Evolutionary conservation across 2,329 filamentous ascomycete species (phyloP), one percentile per base, ranked within the genome.

Genomic region (Pseudocercospora macadamiae): DNA sequence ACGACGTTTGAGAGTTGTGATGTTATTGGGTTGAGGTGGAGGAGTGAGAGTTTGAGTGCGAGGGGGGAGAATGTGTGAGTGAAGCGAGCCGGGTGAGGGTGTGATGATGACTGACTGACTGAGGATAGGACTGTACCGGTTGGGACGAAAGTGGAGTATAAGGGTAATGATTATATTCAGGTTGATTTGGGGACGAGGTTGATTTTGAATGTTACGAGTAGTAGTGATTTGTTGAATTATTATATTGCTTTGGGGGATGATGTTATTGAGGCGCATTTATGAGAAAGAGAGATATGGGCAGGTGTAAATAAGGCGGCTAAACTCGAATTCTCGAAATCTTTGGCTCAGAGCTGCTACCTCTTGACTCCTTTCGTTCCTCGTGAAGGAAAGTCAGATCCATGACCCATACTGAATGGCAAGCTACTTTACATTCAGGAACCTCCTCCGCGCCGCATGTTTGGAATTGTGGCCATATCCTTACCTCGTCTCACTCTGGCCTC

Each of bases 171-270:
- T 37, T 61, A 61, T 36, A 21, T 61, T 6, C 48, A 58, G 16
- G 59, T 58, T 16, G 55, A 61, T 36, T 19, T 61, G 9, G 36
- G 16, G 2, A 54, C 59, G 32, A 54, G 59, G 34, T 30, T 58
- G 26, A 61, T 61, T 26, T 61, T 54, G 16, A 61, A 55, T 45
- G 54, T 48, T 1, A 61, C 54, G 10, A 23, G 5, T 0, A 51
- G 49, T 18, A 51, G 54, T 25, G 59, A 61, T 51, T 25, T 58
- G 19, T 21, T 61, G 32, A 61, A 58, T 32, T 61, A 61, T 12
- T 61, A 61, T 42, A 51, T 42, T 23, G 49, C 57, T 42, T 7
- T 58, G 28, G 55, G 55, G 9, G 52, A 54, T 21, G 36, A 37
- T 37, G 36, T 37, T 9, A 37, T 37, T 8, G 19, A 37, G 36